Percentiles rank a stretch among this genome's conserved stretches.
Evolutionary conservation across 805 yeast genomes (phyloP).

Genomic region (Candida cerambycidarum): DNA sequence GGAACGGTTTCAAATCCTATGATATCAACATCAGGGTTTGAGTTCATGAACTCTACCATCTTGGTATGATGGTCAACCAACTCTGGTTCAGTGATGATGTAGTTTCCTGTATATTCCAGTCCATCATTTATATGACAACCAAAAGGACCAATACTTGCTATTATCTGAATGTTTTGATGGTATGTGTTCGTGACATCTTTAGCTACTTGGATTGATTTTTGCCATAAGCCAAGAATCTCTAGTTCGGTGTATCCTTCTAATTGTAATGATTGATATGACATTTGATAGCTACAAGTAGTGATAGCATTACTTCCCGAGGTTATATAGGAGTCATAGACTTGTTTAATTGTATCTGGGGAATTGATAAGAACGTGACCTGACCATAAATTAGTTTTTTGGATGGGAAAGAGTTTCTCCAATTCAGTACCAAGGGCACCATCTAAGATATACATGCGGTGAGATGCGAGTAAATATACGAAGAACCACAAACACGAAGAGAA

Average conservation of each 20-base stretch:
- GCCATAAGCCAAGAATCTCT: constrained; percentile 22
- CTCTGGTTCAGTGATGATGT: constrained; percentile 33
- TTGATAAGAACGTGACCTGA: constrained; percentile 53
- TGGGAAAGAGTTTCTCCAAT: constrained; percentile 48
- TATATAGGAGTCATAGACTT: constrained; percentile 52
- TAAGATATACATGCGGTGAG: constrained; percentile 17
- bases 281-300: constrained; percentile 62
- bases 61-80: constrained; percentile 53
- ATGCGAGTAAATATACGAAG: too few species aligned
- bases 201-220: constrained; percentile 24
- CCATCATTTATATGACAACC: constrained; percentile 71
- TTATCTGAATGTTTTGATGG: constrained; percentile 27
- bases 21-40: constrained; percentile 46
- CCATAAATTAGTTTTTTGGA: constrained; percentile 47
- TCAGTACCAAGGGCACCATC: constrained; percentile 73
- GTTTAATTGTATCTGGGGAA: constrained; percentile 42
- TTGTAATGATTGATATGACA: constrained; percentile 43
- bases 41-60: constrained; percentile 34
- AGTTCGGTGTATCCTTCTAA: constrained; percentile 19
- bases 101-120: constrained; percentile 70
- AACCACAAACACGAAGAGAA: too few species aligned
- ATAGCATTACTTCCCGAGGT: constrained; percentile 54
- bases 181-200: constrained; percentile 1
- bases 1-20: constrained; percentile 77
- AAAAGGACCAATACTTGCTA: constrained; percentile 76